Conservation (phyloP, 1,284 basidiomycete genomes). For the Phellopilus nigrolimitatus region DNA sequence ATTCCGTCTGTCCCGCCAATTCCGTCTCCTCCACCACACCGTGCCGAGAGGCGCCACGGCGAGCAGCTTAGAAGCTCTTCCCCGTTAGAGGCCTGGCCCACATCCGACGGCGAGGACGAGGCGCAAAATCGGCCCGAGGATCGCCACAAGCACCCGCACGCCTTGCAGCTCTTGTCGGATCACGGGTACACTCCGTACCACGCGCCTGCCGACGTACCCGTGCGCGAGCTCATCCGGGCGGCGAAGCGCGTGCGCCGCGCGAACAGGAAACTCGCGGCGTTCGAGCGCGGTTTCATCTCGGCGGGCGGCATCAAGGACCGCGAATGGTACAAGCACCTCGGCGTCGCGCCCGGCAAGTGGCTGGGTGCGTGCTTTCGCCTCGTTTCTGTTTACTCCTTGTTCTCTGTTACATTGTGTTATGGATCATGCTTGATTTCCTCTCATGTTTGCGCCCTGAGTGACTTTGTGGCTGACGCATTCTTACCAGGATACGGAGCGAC, state of each 20-base stretch:
- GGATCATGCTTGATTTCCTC: too few relatives aligned
- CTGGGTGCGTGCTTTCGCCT: slow-evolving; percentile 49
- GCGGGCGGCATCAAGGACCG: slow-evolving; percentile 74
- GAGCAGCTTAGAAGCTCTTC: too few relatives aligned
- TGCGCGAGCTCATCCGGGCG: slow-evolving; percentile 51
- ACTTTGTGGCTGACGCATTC: slow-evolving; percentile 8
- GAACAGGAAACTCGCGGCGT: slow-evolving; percentile 69
- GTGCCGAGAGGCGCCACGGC: too few relatives aligned
- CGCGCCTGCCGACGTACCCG: slow-evolving; percentile 22
- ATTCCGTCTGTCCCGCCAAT: too few relatives aligned
- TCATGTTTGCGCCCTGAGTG: too few relatives aligned
- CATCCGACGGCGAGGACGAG: too few relatives aligned
- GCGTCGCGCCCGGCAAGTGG: slow-evolving; percentile 87
- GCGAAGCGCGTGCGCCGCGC: slow-evolving; percentile 57
- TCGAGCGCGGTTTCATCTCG: slow-evolving; percentile 85
- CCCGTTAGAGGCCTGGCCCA: too few relatives aligned
- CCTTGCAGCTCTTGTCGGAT: slow-evolving; percentile 16
- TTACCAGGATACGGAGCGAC: slow-evolving; percentile 78
- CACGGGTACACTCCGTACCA: slow-evolving; percentile 15
- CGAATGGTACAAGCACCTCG: slow-evolving; percentile 85
- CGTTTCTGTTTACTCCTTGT: too few relatives aligned
- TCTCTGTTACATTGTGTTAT: too few relatives aligned
- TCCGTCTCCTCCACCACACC: too few relatives aligned
- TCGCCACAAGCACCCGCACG: background rate
- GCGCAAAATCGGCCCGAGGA: background rate